A percentile compares a stretch with the other conserved stretches of the same genome.
Conservation (phyloP, 2,329 filamentous ascomycete species). For the Phyllosticta capitalensis region DNA sequence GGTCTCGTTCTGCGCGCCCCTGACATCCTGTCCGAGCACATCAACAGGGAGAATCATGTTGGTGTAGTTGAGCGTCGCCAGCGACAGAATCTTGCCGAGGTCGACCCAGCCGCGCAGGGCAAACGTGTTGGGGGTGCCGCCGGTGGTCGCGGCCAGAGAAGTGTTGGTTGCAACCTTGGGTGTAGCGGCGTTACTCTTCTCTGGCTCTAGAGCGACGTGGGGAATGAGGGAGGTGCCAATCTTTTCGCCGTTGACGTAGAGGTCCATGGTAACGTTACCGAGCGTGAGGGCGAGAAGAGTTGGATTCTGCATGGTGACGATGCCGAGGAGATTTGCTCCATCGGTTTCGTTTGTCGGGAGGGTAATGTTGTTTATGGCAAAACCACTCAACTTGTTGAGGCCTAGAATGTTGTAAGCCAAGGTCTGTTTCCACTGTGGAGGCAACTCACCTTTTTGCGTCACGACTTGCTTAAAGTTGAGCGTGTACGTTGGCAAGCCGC, state of each 20-base stretch:
- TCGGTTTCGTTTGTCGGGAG: constrained; percentile 26
- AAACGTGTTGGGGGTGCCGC: constrained; percentile 36
- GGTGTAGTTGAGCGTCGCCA: constrained; percentile 41
- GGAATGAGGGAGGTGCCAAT: constrained; percentile 51
- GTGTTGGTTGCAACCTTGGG: neutral
- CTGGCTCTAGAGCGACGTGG: constrained; percentile 50
- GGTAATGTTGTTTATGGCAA: constrained; percentile 33
- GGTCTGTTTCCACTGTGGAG: neutral
- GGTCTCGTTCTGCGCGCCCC: constrained; percentile 39
- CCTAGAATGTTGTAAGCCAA: constrained; percentile 28
- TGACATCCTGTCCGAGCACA: constrained; percentile 44
- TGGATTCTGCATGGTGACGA: constrained; percentile 52
- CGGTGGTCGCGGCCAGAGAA: constrained; percentile 9
- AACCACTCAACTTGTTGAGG: constrained; percentile 47
- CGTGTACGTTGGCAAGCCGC: constrained; percentile 38
- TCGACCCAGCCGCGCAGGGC: constrained; percentile 46
- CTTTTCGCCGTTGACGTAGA: constrained; percentile 41
- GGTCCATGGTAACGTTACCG: constrained; percentile 55
- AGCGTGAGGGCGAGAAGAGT: constrained; percentile 56
- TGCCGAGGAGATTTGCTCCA: constrained; percentile 53
- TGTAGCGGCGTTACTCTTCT: constrained; percentile 23
- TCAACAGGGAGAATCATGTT: constrained; percentile 46
- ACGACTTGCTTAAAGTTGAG: constrained; percentile 48
- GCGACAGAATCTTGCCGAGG: constrained; percentile 40
- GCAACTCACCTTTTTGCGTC: constrained; percentile 45